Conservation (phyloP, 768 basidiomycete genomes). For the Lepiota brunneoincarnata region DNA sequence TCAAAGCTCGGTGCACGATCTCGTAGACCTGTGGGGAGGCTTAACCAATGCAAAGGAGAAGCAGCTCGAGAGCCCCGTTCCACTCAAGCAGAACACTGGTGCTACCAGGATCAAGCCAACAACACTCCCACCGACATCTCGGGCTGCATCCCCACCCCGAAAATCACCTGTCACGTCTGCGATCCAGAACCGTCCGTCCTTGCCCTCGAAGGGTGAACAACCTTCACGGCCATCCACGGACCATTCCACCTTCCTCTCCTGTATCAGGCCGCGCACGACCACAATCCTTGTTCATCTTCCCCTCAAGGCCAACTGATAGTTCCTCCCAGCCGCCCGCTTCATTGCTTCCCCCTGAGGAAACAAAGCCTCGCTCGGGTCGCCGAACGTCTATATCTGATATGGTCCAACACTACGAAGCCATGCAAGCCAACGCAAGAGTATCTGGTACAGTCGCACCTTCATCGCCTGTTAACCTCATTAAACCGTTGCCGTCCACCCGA, state of each 20-base stretch:
- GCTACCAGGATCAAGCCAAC: slow-evolving; percentile 4
- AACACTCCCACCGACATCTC: slow-evolving; percentile 6
- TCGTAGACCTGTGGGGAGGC: slow-evolving; percentile 75
- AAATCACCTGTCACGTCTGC: background rate
- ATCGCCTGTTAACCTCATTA: slow-evolving; percentile 19
- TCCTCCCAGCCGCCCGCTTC: slow-evolving; percentile 30
- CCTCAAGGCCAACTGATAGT: slow-evolving; percentile 47
- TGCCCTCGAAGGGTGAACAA: slow-evolving; percentile 11
- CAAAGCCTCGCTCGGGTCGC: slow-evolving; percentile 34
- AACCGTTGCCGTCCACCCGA: background rate
- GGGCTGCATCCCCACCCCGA: slow-evolving; percentile 10
- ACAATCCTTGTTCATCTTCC: slow-evolving; percentile 80
- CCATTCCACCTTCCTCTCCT: slow-evolving; percentile 16
- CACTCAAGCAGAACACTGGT: slow-evolving; percentile 3
- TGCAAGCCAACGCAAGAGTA: slow-evolving; percentile 26
- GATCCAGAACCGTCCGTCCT: background rate
- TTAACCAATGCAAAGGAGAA: slow-evolving; percentile 39
- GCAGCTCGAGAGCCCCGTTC: slow-evolving; percentile 19
- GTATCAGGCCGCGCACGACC: slow-evolving; percentile 56
- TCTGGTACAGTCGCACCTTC: background rate
- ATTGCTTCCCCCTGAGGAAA: slow-evolving; percentile 46
- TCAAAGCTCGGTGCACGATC: slow-evolving; percentile 81
- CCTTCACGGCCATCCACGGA: slow-evolving; percentile 18
- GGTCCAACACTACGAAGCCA: slow-evolving; percentile 79
- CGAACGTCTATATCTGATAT: slow-evolving; percentile 85